These are phyloP conservation scores for Grigorovia humatica DNA, from an alignment of 805 yeast genomes.

Conservation along the genomic window DNA sequence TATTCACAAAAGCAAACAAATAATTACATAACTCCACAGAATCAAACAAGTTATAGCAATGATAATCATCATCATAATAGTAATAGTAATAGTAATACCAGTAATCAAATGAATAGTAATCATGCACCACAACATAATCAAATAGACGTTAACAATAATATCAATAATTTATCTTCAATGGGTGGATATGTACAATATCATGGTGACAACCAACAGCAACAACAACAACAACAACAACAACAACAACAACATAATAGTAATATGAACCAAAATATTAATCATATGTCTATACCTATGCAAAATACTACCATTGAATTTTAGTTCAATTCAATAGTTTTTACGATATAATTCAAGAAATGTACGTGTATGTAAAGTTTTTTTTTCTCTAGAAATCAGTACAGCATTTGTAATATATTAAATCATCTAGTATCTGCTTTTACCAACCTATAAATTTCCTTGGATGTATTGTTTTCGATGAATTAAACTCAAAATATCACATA, in stretches of 20 bases:
- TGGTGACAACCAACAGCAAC: constrained; percentile 5
- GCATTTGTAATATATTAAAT: not conserved
- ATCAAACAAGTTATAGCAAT: constrained; percentile 5
- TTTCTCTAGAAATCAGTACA: too few relatives aligned
- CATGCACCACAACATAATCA: constrained; percentile 5
- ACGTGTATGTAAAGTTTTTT: not conserved
- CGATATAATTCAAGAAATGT: not conserved
- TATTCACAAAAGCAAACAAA: constrained; percentile 5
- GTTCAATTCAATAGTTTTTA: not conserved
- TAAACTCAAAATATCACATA: not conserved
- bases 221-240: not conserved
- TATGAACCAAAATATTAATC: not conserved
- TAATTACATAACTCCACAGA: constrained; percentile 1
- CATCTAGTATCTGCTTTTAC: too few relatives aligned
- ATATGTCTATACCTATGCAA: not conserved
- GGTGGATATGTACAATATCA: constrained; percentile 28
- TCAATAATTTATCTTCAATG: constrained; percentile 6
- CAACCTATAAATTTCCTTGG: too few relatives aligned
- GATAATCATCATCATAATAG: constrained; percentile 10
- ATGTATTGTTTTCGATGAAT: too few relatives aligned
- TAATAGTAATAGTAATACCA: too few relatives aligned
- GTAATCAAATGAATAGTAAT: constrained; percentile 12
- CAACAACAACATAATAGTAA: not conserved
- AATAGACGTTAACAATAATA: constrained; percentile 10
- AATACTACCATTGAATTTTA: constrained; percentile 9